A percentile compares a stretch with the other conserved stretches of the same genome.
phyloP scores from a whole-genome alignment of 495 filamentous ascomycete genomes.

The Lophiotrema nucula region DNA sequence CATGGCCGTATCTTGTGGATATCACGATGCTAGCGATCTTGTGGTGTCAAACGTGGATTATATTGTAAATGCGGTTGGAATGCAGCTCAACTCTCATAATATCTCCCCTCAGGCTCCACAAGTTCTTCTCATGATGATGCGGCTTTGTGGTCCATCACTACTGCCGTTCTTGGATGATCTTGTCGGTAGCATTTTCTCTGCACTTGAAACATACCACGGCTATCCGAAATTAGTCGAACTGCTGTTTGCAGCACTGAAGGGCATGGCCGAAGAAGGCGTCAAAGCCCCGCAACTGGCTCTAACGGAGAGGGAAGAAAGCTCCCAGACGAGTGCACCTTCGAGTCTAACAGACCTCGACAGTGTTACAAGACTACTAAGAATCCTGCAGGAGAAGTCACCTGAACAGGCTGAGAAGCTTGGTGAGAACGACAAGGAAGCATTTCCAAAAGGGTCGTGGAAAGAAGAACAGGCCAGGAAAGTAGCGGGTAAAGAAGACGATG shows the following conservation, averaged over 20 bases:
- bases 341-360: slow-evolving; percentile 18
- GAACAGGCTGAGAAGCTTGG: slow-evolving; percentile 17
- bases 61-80: slow-evolving; percentile 85
- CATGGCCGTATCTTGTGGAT: slow-evolving; percentile 72
- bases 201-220: slow-evolving; percentile 88
- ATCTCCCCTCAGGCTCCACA: slow-evolving; percentile 87
- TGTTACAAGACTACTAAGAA: slow-evolving; percentile 2
- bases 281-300: slow-evolving; percentile 62
- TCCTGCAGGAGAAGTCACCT: slow-evolving; percentile 6
- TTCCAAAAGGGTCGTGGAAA: slow-evolving; percentile 27
- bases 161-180: slow-evolving; percentile 91
- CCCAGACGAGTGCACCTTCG: not conserved
- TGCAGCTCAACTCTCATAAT: slow-evolving; percentile 88
- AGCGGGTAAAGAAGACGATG: not conserved
- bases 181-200: slow-evolving; percentile 82
- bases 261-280: slow-evolving; percentile 77
- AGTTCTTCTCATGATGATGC: slow-evolving; percentile 93
- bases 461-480: slow-evolving; percentile 4
- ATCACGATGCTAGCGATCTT: slow-evolving; percentile 69
- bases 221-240: slow-evolving; percentile 83
- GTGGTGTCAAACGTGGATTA: slow-evolving; percentile 95
- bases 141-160: slow-evolving; percentile 74
- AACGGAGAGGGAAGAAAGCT: slow-evolving; percentile 19
- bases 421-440: not conserved
- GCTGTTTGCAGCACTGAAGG: slow-evolving; percentile 76